phyloP scores from a whole-genome alignment of 2,329 filamentous ascomycete genomes.

The Hortaea sp. region DNA sequence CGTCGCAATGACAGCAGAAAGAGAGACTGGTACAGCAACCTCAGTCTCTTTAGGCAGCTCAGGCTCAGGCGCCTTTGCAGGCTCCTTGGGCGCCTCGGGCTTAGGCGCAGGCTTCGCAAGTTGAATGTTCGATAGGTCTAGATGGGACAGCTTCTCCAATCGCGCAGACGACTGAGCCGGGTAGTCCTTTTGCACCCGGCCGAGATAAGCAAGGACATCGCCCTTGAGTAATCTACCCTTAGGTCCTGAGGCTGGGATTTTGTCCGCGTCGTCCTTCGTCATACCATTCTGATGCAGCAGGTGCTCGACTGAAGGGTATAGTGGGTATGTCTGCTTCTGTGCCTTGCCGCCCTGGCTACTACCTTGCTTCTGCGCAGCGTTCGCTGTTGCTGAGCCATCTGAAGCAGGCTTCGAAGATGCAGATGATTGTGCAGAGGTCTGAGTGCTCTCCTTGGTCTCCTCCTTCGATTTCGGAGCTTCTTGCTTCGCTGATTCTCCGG shows the following conservation, averaged over 20 bases:
- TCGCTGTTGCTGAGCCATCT: constrained; percentile 4
- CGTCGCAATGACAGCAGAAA: constrained; percentile 66
- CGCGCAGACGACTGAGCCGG: constrained; percentile 60
- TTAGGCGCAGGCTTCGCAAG: constrained; percentile 42
- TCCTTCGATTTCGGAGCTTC: constrained; percentile 13
- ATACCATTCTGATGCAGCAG: constrained; percentile 73
- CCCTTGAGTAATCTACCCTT: constrained; percentile 86
- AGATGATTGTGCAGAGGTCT: constrained; percentile 13
- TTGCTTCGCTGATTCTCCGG: constrained; percentile 23
- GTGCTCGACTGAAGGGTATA: constrained; percentile 74
- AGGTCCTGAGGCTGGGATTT: constrained; percentile 81
- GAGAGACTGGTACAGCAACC: constrained; percentile 65
- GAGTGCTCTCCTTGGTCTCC: constrained; percentile 12
- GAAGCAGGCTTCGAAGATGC: constrained; percentile 17
- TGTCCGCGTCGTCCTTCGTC: constrained; percentile 61
- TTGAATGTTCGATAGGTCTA: constrained; percentile 95
- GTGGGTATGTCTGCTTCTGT: constrained; percentile 58
- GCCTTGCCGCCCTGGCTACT: constrained; percentile 21
- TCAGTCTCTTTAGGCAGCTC: constrained; percentile 41
- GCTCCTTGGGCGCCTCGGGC: constrained; percentile 36
- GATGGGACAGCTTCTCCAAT: constrained; percentile 65
- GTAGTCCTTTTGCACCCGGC: constrained; percentile 61
- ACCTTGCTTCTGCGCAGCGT: constrained; percentile 1
- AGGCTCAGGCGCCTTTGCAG: constrained; percentile 30
- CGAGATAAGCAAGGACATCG: constrained; percentile 84